phyloP scores from a whole-genome alignment of 192 early-diverging fungal genomes.

The Rhizoclosmatium sp. region DNA sequence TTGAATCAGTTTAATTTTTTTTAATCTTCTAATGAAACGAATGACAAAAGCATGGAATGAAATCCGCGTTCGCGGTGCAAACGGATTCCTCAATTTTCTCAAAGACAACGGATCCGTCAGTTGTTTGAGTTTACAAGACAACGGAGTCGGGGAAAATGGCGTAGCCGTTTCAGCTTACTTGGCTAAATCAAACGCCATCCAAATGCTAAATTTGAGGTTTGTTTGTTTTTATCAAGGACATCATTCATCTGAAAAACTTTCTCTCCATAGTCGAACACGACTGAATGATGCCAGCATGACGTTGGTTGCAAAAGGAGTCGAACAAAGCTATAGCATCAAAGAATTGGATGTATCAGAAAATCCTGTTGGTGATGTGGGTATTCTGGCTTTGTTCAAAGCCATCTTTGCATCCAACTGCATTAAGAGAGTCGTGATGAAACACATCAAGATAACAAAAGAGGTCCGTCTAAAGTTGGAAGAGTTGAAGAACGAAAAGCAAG shows the following conservation, averaged over 20 bases:
- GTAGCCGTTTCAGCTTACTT: conserved; percentile 41
- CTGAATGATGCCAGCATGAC: conserved; percentile 46
- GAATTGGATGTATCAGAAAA: conserved; percentile 62
- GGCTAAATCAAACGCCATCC: conserved; percentile 44
- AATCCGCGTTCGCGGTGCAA: conserved; percentile 52
- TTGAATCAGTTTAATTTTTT: neutral
- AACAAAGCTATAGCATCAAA: conserved; percentile 50
- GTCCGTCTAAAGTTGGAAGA: conserved; percentile 52
- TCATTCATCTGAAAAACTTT: neutral
- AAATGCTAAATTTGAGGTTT: conserved; percentile 47
- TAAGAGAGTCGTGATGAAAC: conserved; percentile 40
- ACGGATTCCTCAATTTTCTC: conserved; percentile 49
- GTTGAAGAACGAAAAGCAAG: conserved; percentile 53
- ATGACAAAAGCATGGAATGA: conserved; percentile 52
- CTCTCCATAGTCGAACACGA: conserved; percentile 42
- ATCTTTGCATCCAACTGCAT: conserved; percentile 46
- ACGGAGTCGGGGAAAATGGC: conserved; percentile 58
- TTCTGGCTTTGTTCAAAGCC: conserved; percentile 53
- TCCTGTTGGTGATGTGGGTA: conserved; percentile 46
- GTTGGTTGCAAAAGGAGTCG: conserved; percentile 50
- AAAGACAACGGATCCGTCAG: conserved; percentile 47
- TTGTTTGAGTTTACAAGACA: conserved; percentile 47
- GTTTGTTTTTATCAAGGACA: neutral
- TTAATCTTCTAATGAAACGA: neutral
- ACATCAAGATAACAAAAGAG: conserved; percentile 51